Base-by-base conservation (phyloP, 2,329 filamentous ascomycete genomes). In the Claviceps digitariae region DNA sequence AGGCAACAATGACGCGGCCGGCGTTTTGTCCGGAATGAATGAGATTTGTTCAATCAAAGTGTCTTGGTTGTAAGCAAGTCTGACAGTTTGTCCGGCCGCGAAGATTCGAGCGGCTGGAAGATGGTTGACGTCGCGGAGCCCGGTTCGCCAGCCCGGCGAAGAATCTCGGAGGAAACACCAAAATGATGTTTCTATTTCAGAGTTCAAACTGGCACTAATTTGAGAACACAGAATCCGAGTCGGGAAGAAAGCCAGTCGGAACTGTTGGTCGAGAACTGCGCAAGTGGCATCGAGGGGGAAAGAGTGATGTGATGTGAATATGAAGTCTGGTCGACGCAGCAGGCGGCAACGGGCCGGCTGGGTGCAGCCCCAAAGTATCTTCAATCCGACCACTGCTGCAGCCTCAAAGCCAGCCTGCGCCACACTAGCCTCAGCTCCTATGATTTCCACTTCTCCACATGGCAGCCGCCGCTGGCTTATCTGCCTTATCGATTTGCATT, bases 91-190 rank as follows among this genome's bases (percentile, higher is more conserved):
- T n/a, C 31, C 8, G 12, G 29, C n/a, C 40, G 50, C 45, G 23
- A 48, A 3, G 51, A 31, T 17, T 48, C 12, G 25, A 8, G n/a
- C 31, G 25, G 17, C 31, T 21, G n/a, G 4, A 20, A 23, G n/a
- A 20, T 15, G 10, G 34, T 27, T n/a, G 27, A 52, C n/a, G 44
- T 41, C 48, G 46, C 40, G 17, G 23, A n/a, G 38, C 49, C 49
- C 45, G 20, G 29, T 45, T 45, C 50, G 53, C 45, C 53, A 45
- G 36, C 15, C 21, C 53, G 49, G 53, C 50, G 41, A 15, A 44
- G 36, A 40, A 44, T 7, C 23, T 45, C 9, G 50, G 21, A 38
- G 15, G n/a, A 45, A 31, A n/a, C 25, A 43, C 25, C 45, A 40
- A 23, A 27, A 36, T 25, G 27, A 27, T 29, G 20, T 17, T 23